A percentile compares a stretch with the other conserved stretches of the same genome.
Evolutionary conservation across 805 yeast genomes (phyloP).

Genomic region (Wickerhamiella kazuoi): DNA sequence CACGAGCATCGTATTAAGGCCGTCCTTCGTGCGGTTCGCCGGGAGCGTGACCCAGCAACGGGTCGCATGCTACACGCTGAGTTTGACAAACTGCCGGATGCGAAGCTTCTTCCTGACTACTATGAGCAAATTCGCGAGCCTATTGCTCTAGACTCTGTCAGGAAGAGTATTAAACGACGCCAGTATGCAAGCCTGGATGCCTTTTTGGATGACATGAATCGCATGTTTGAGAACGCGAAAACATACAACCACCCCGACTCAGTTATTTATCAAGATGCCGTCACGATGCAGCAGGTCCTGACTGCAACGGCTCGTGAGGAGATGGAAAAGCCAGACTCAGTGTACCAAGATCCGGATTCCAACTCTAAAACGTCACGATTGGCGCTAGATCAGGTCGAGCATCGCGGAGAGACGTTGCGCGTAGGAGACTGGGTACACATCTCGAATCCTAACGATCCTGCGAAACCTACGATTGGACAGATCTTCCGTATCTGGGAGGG

Average conservation of each 20-base stretch:
- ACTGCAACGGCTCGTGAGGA: conserved; percentile 43
- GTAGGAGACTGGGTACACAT: conserved; percentile 94
- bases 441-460: conserved; percentile 70
- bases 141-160: conserved; percentile 30
- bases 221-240: conserved; percentile 60
- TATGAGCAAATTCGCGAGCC: conserved; percentile 27
- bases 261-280: conserved; percentile 42
- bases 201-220: conserved; percentile 59
- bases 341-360: conserved; percentile 31
- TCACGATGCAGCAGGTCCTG: conserved; percentile 43
- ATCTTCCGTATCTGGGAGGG: conserved; percentile 77
- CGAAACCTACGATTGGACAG: conserved; percentile 86
- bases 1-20: conserved; percentile 85
- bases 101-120: conserved; percentile 35
- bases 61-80: conserved; percentile 33
- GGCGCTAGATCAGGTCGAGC: conserved; percentile 63
- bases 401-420: conserved; percentile 52
- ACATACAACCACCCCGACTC: conserved; percentile 42
- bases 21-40: conserved; percentile 63
- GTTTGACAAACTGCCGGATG: conserved; percentile 73
- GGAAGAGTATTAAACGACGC: conserved; percentile 70
- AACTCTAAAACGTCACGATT: conserved; percentile 52
- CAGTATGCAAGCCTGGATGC: conserved; percentile 59
- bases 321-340: conserved; percentile 65
- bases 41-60: conserved; percentile 38